Percentiles rank a stretch among this genome's conserved stretches.
Conservation (phyloP, 768 basidiomycete genomes). For the Russula emetica region DNA sequence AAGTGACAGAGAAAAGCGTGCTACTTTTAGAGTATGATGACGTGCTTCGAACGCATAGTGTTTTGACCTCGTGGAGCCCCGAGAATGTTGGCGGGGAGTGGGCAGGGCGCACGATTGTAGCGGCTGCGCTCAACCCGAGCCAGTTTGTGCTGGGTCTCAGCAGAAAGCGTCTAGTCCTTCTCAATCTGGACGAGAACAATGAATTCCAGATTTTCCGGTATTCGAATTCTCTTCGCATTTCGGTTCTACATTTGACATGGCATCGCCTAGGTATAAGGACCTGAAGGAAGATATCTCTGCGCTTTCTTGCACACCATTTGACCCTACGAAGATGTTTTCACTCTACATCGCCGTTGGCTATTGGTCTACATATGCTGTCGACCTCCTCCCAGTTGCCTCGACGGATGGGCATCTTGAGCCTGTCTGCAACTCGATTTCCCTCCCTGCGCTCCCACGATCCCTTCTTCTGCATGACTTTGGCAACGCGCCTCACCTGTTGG, state of each 20-base stretch:
- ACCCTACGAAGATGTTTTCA: conserved; percentile 45
- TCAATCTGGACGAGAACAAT: conserved; percentile 45
- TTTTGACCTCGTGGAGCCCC: conserved; percentile 41
- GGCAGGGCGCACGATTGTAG: conserved; percentile 49
- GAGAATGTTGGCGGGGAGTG: conserved; percentile 29
- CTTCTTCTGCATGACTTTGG: conserved; percentile 59
- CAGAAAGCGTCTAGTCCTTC: conserved; percentile 48
- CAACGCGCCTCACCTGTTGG: conserved; percentile 54
- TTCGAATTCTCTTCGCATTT: conserved; percentile 16
- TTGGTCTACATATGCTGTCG: conserved; percentile 66
- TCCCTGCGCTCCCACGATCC: conserved; percentile 46
- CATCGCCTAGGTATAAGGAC: conserved; percentile 18
- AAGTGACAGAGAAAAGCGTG: conserved; percentile 61
- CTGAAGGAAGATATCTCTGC: conserved; percentile 56
- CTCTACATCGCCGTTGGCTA: conserved; percentile 59
- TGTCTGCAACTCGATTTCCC: conserved; percentile 37
- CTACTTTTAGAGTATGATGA: conserved; percentile 54
- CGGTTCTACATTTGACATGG: background rate
- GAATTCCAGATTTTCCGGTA: conserved; percentile 37
- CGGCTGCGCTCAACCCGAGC: conserved; percentile 63
- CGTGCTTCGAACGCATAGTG: conserved; percentile 40
- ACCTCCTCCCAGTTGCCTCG: conserved; percentile 46
- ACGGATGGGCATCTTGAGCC: conserved; percentile 28
- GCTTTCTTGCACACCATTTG: conserved; percentile 58
- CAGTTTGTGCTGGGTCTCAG: conserved; percentile 61